Evolutionary conservation across 2,329 filamentous ascomycete genomes (phyloP).

Genomic region (Sporothrix protearum): DNA sequence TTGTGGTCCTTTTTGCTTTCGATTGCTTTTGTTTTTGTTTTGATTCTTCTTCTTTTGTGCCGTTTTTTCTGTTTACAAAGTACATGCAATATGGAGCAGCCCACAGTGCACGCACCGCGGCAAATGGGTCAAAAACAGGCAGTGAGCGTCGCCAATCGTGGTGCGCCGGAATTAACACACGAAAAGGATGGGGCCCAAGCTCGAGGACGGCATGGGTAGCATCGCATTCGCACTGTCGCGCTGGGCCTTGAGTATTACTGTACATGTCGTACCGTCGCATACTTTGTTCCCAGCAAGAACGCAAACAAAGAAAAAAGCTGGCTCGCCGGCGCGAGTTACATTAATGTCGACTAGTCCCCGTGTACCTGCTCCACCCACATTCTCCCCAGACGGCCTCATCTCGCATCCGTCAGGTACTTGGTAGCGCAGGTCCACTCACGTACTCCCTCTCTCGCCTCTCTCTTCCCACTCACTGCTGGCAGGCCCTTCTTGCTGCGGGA

Average conservation of each 20-base stretch:
- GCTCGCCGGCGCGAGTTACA: constrained; percentile 29
- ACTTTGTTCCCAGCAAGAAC: neutral
- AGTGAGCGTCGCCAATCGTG: constrained; percentile 7
- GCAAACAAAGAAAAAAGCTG: neutral
- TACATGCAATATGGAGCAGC: neutral
- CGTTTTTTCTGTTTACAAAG: neutral
- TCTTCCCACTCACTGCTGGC: neutral
- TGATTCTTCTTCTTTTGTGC: neutral
- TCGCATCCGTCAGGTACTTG: constrained; percentile 33
- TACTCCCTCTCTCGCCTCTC: constrained; percentile 26
- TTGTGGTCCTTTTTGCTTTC: neutral
- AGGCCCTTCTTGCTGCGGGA: neutral
- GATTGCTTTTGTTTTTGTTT: neutral
- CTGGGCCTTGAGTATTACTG: neutral
- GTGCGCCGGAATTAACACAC: neutral
- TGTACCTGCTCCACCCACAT: constrained; percentile 32
- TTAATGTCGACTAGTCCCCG: constrained; percentile 32
- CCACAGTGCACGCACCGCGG: neutral
- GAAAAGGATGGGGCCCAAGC: neutral
- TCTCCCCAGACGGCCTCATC: constrained; percentile 29
- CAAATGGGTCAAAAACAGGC: neutral
- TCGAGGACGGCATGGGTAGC: neutral
- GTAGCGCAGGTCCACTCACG: constrained; percentile 27
- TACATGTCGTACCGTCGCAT: too few relatives aligned
- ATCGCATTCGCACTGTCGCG: neutral